Base-by-base conservation (phyloP, 768 basidiomycete species). In the Auriscalpium vulgare region DNA sequence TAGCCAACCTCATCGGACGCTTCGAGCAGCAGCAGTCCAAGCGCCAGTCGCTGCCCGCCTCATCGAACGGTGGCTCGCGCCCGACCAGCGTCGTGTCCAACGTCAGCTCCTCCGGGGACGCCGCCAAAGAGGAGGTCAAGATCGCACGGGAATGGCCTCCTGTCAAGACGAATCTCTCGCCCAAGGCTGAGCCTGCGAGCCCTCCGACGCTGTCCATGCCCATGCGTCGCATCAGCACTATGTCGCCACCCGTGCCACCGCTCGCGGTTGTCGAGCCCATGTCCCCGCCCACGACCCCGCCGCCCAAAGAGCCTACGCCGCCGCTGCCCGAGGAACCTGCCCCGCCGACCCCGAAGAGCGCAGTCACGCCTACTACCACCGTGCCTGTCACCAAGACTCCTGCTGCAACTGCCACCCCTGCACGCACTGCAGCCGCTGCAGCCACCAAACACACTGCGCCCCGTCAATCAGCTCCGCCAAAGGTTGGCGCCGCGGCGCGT, bases 1-100 rank as follows among this genome's bases (percentile, higher is more conserved):
- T 93, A 49, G 91, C 91, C 60, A 93, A 91, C 67, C 85, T 93
- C 72, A 93, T 93, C 65, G 91, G 91, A 51, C 81, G 87, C 56
- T 93, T 93, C 62, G 91, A 93, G 69, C 87, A 81, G 63, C 85
- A 88, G 72, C 53, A 62, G 44, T 83, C 78, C 55, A 91, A 88
- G 67, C 81, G 82, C 50, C 78, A 81, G 62, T 71, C 82, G 4
- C 62, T 72, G 10, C 34, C 51, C 16, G 58, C 55, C 47, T 66
- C 77, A 34, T 63, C 64, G 34, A 51, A 61, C 16, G 66, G 77
- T 29, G 78, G 61, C 35, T 75, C 81, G 14, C 79, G 87, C 57
- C 84, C 83, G 62, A 76, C 80, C n/a, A 88, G 84, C 62, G 85
- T 82, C 57, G 71, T 77, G 17, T 85, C 86, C 34, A 81, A 88